Percentiles rank a stretch among this genome's conserved stretches.
phyloP scores from a whole-genome alignment of 164 flowering plant genomes.

The Magnolia sinica region DNA sequence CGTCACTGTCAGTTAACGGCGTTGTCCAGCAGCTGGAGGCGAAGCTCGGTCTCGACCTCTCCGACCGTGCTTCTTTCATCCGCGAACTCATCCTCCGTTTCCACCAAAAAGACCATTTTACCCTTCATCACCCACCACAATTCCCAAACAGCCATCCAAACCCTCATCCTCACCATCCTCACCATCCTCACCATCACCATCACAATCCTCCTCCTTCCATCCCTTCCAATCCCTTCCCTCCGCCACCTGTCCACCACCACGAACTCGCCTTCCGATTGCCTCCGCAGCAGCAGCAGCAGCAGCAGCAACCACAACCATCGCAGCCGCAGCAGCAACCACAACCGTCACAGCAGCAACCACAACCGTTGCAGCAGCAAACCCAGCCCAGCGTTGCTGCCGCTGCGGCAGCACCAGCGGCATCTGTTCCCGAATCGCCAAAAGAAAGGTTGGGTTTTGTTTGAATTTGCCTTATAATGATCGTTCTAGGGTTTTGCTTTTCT shows the following conservation, averaged over 20 bases:
- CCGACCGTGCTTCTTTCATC: slow-evolving; percentile 60
- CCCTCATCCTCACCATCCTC: slow-evolving; percentile 11
- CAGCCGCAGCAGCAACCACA: slow-evolving; percentile 13
- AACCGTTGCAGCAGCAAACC: background rate
- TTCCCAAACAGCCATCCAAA: slow-evolving; percentile 13
- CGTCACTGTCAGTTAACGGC: slow-evolving; percentile 38
- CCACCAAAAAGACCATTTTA: slow-evolving; percentile 29
- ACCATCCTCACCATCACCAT: slow-evolving; percentile 8
- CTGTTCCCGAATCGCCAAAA: slow-evolving; percentile 28
- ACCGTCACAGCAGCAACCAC: slow-evolving; percentile 14
- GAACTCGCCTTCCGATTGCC: background rate
- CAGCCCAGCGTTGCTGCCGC: slow-evolving; percentile 14
- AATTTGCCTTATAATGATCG: background rate
- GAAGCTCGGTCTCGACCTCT: slow-evolving; percentile 56
- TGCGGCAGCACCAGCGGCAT: slow-evolving; percentile 9
- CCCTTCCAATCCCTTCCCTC: background rate
- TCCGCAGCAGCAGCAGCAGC: slow-evolving; percentile 1
- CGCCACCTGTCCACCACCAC: background rate
- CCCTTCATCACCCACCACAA: slow-evolving; percentile 25
- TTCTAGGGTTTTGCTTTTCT: background rate
- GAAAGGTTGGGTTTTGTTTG: slow-evolving; percentile 33
- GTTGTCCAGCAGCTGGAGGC: slow-evolving; percentile 58
- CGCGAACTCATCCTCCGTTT: slow-evolving; percentile 51
- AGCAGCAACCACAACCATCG: slow-evolving; percentile 4
- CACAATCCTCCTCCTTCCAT: slow-evolving; percentile 11